phyloP scores from a whole-genome alignment of 2,329 filamentous ascomycete genomes.

The Diplodia sapinea region DNA sequence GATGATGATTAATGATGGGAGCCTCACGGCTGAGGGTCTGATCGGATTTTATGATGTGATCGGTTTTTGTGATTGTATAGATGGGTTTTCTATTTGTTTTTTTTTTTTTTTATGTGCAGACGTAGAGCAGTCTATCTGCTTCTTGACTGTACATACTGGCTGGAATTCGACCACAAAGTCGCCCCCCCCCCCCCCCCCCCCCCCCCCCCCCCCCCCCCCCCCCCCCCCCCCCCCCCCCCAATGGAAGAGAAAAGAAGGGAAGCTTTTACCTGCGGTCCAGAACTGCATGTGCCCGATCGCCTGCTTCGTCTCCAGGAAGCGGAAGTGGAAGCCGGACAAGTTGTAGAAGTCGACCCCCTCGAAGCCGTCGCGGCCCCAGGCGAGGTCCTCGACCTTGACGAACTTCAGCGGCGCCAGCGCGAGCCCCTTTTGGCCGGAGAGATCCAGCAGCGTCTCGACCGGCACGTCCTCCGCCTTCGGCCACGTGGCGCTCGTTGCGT shows the following conservation, averaged over 20 bases:
- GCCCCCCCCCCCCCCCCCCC: too few relatives aligned
- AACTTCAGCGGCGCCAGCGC: constrained; percentile 12
- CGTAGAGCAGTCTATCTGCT: too few relatives aligned
- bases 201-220: too few relatives aligned
- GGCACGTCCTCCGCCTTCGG: neutral
- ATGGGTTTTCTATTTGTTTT: too few relatives aligned
- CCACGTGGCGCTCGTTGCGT: neutral
- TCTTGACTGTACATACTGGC: too few relatives aligned
- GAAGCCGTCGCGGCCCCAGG: constrained; percentile 11
- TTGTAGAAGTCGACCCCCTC: constrained; percentile 25
- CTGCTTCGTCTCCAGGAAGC: constrained; percentile 10
- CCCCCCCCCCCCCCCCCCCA: too few relatives aligned
- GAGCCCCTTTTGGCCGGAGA: neutral
- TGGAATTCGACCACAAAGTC: too few relatives aligned
- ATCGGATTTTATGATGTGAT: too few relatives aligned
- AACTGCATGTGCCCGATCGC: constrained; percentile 33
- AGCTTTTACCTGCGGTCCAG: constrained; percentile 32
- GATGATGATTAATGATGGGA: too few relatives aligned
- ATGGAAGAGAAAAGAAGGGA: neutral
- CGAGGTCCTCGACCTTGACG: constrained; percentile 13
- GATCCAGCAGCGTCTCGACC: neutral
- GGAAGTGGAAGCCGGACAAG: constrained; percentile 27
- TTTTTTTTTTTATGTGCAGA: too few relatives aligned
- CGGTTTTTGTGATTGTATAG: too few relatives aligned
- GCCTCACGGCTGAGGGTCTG: too few relatives aligned